Base-by-base conservation (phyloP, 768 basidiomycete species). In the Boletales sp. region DNA sequence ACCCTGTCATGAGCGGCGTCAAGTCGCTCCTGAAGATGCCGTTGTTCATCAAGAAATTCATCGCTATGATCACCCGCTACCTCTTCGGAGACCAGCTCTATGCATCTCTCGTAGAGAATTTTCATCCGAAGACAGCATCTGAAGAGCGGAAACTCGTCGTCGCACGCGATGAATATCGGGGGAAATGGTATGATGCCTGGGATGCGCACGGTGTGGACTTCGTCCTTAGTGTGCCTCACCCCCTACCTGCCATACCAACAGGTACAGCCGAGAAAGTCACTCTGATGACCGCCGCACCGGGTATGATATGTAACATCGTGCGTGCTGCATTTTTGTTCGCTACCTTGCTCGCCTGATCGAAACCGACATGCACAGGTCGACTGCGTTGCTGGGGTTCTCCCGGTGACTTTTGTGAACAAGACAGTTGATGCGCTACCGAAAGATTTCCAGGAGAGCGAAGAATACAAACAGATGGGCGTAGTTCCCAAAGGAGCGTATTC, bases 351-450 rank as follows among this genome's bases (percentile, higher is more conserved):
- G 17, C 31, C 39, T 44, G 6, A 45, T 37, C 15, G 5, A 14
- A 21, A 7, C 25, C 25, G 5, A 25, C 15, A 38, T 33, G 14
- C 21, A 14, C 46, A 78, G 78, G 66, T 83, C 21, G 82, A 86
- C 57, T 79, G 75, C 51, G 64, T 74, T 19, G 81, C 80, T 2
- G 80, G 82, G n/a, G 76, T 82, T 6, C 65, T 85, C 37, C 84
- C 85, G 0, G 69, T 86, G 39, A 79, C 79, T 0, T 71, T 71
- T 31, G 82, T 84, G 41, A 64, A 79, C 51, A 58, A 66, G n/a
- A 52, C 59, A 3, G 48, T 66, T 9, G 83, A 86, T 53, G 62
- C 57, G 4, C 58, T 81, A 10, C 57, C 65, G 1, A 48, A 56
- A 1, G 48, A 41, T 17, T 74, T 77, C 51, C 48, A 44, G n/a